A percentile compares a stretch with the other conserved stretches of the same genome.
Conservation (phyloP, 2,329 filamentous ascomycete genomes). For the Cordyceps javanica region DNA sequence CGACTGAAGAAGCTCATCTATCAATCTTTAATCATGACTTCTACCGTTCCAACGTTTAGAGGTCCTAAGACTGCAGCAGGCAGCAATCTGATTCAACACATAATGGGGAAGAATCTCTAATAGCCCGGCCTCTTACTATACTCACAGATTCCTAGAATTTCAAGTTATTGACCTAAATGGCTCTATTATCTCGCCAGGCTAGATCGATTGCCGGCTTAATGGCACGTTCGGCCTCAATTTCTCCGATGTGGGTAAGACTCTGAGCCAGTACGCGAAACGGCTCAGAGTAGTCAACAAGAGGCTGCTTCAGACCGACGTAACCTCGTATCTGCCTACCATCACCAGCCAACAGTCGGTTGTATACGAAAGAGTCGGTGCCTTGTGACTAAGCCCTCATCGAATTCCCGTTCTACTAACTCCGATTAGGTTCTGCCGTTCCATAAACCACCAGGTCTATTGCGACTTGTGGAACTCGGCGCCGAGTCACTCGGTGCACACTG, state of each 20-base stretch:
- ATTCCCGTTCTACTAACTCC: not conserved
- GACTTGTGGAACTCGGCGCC: not conserved
- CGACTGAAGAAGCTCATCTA: no score
- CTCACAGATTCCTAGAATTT: not conserved
- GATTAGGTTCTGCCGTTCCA: not conserved
- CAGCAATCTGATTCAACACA: not conserved
- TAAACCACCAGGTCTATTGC: not conserved
- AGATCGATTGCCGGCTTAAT: not conserved
- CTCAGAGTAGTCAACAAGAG: not conserved
- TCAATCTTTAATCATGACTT: no score
- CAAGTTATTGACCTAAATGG: not conserved
- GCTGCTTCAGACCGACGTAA: not conserved
- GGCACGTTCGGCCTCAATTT: not conserved
- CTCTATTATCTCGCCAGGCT: not conserved
- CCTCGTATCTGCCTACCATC: not conserved
- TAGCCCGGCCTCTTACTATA: not conserved
- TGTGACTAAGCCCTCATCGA: no score
- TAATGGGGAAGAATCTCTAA: not conserved
- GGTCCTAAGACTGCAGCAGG: no score
- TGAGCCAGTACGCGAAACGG: not conserved
- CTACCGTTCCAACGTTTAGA: no score
- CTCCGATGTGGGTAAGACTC: not conserved
- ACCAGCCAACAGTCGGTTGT: not conserved
- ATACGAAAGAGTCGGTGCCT: not conserved
- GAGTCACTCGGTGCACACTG: not conserved